Evolutionary conservation across 805 yeast species (phyloP).

Genomic region (Pichia exigua): DNA sequence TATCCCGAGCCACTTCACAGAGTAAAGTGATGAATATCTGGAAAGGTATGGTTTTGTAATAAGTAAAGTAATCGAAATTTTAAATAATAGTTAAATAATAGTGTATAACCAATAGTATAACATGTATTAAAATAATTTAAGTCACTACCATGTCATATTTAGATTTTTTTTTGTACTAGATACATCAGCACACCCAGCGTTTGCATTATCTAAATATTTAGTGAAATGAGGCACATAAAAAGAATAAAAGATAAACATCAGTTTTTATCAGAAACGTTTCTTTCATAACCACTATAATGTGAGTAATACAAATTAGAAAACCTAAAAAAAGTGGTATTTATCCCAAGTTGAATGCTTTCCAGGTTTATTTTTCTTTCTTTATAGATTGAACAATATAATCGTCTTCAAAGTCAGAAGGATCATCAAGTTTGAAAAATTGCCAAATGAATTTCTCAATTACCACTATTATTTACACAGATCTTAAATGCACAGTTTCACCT

Average conservation of each 20-base stretch:
- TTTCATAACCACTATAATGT: constrained; percentile 14
- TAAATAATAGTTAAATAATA: too few species aligned
- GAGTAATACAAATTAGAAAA: constrained; percentile 15
- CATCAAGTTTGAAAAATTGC: constrained; percentile 5
- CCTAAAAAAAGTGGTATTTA: constrained; percentile 9
- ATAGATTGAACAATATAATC: constrained; percentile 12
- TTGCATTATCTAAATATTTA: constrained; percentile 53
- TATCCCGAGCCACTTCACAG: constrained; percentile 43
- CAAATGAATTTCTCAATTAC: neutral
- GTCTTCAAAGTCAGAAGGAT: constrained; percentile 9
- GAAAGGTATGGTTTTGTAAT: constrained; percentile 41
- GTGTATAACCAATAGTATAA: constrained; percentile 41
- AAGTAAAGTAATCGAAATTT: constrained; percentile 50
- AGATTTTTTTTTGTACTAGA: constrained; percentile 54
- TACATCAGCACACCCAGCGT: constrained; percentile 53
- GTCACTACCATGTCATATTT: constrained; percentile 17
- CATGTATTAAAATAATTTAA: constrained; percentile 21
- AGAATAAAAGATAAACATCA: constrained; percentile 12
- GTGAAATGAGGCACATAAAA: constrained; percentile 33
- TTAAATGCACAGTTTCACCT: too few species aligned
- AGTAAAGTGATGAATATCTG: constrained; percentile 39
- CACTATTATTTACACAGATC: neutral
- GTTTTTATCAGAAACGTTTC: constrained; percentile 12
- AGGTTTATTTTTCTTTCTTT: constrained; percentile 12
- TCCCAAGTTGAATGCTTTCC: constrained; percentile 4